These are phyloP conservation scores for Daldinia caldariorum DNA, from an alignment of 495 filamentous ascomycete species.

Conservation along the genomic window DNA sequence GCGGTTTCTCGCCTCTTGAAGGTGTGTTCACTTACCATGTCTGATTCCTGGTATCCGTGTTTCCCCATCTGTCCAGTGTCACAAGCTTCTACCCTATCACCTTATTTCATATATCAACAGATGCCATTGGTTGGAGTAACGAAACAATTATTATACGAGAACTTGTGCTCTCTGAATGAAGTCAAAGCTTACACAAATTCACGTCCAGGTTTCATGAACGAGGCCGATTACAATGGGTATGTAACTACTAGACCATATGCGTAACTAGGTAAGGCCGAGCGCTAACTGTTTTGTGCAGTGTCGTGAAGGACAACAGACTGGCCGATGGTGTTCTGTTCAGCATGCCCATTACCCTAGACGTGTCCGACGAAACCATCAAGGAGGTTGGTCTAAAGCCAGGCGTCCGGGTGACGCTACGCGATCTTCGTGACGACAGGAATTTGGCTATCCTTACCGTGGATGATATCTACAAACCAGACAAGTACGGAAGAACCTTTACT, in stretches of 20 bases:
- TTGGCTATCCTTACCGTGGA: conserved; percentile 95
- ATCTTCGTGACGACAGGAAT: conserved; percentile 95
- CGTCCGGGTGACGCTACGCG: conserved; percentile 83
- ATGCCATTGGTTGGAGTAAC: conserved; percentile 6
- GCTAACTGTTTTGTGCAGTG: conserved; percentile 61
- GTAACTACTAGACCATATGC: background rate
- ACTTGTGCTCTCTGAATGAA: background rate
- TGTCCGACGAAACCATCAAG: conserved; percentile 76
- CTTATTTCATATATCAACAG: background rate
- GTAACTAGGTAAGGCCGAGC: conserved; percentile 20
- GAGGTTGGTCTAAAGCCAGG: conserved; percentile 78
- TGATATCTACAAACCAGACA: conserved; percentile 95
- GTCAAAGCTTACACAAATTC: conserved; percentile 33
- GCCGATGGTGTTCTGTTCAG: conserved; percentile 91
- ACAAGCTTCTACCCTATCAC: background rate
- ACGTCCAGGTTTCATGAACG: conserved; percentile 87
- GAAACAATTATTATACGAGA: background rate
- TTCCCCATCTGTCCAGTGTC: conserved; percentile 28
- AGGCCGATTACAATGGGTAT: conserved; percentile 95
- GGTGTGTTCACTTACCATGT: conserved; percentile 64
- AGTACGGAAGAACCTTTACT: conserved; percentile 66
- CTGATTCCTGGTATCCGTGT: conserved; percentile 5
- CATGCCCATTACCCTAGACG: conserved; percentile 96
- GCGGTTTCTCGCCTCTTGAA: conserved; percentile 96
- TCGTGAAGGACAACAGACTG: conserved; percentile 86